Base-by-base conservation (phyloP, 257 asterid genomes). In the Nicotiana tabacum region DNA sequence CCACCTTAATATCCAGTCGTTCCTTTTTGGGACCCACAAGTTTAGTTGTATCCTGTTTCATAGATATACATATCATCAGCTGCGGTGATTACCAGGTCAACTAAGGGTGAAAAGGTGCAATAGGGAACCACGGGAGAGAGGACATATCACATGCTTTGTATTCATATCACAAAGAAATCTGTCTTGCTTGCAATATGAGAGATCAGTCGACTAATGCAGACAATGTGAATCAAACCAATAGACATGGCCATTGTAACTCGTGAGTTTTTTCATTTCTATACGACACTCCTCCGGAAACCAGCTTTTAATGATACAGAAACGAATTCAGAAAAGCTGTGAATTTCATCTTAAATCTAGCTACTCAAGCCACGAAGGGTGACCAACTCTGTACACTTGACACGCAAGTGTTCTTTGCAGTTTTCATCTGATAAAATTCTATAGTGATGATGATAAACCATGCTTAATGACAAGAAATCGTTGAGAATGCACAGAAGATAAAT, bases 11-110 rank as follows among this genome's bases (percentile, higher is more conserved):
- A 64, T 83, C 82, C 82, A 83, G 77, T 65, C 81, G 21, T 66
- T 83, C 85, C 74, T 83, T 83, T 60, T 48, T 83, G 43, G 85
- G 53, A 15, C 85, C 85, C 81, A 83, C 85, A 46, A 83, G 82
- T 17, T 77, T 5, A 65, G 32, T 83, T 51, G 81, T 76, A 70
- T 83, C 85, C 85, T 83, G 85, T 72, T 61, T 17, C 64, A 76
- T 76, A 15, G 64, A 27, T 51, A 76, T 76, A 76, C 29, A 27
- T 76, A 76, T 51, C 58, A 70, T 70, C 46, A 76, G 29, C 53
- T 51, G 65, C 29, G 8, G 37, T 27, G 43, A 51, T 51, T 76
- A 76, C 46, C 24, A 24, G 80, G 46, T 29, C 43, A 48, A 74
- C 35, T 12, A 27, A 51, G 46, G 30, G 62, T 76, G 27, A 67